Evolutionary conservation across 441 rosid genomes (phyloP).

Genomic region (Mallotus repandus): DNA sequence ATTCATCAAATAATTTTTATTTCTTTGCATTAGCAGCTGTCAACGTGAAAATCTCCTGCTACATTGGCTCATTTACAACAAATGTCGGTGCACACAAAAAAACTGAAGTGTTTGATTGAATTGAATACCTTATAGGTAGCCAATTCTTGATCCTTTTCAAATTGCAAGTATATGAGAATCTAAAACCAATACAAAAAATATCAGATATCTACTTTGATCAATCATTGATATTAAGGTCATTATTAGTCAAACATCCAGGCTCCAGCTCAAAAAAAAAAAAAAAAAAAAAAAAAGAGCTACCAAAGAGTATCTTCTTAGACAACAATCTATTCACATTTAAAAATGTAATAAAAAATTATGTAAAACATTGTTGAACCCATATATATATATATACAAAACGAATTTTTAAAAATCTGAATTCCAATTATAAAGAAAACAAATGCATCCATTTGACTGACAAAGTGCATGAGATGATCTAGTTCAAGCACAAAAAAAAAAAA

Average conservation of each 20-base stretch:
- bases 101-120: not conserved
- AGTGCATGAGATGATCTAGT: slow-evolving; percentile 2
- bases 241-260: too few relatives aligned
- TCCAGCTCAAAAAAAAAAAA: too few relatives aligned
- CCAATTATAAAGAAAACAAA: not conserved
- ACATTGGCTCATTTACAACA: not conserved
- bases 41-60: slow-evolving; percentile 1
- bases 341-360: not conserved
- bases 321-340: too few relatives aligned
- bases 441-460: slow-evolving; percentile 1
- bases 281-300: too few relatives aligned
- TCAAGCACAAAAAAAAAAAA: not conserved
- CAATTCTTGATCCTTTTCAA: not conserved
- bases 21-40: slow-evolving; percentile 13
- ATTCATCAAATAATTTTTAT: slow-evolving; percentile 9
- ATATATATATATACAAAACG: not conserved
- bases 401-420: not conserved
- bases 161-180: too few relatives aligned
- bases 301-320: too few relatives aligned
- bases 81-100: not conserved
- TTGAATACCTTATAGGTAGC: too few relatives aligned
- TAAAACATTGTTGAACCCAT: not conserved
- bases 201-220: too few relatives aligned
- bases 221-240: too few relatives aligned
- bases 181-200: too few relatives aligned